Conservation (phyloP, 2,329 filamentous ascomycete genomes). For the Byssoonygena ceratinophila region DNA sequence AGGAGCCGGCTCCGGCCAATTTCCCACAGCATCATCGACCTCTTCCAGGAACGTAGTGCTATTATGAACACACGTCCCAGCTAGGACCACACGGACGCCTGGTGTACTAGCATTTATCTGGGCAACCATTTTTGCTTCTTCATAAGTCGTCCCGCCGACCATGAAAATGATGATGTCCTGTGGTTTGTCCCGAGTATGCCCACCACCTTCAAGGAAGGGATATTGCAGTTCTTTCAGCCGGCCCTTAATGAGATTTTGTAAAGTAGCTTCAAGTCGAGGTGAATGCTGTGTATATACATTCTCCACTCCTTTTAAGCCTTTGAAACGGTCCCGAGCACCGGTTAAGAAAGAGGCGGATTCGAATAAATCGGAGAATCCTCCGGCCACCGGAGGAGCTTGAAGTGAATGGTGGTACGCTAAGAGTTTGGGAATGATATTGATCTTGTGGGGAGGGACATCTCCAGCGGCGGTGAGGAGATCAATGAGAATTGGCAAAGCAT, state of each 20-base stretch:
- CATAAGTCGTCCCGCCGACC: slow-evolving; percentile 84
- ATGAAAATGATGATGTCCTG: slow-evolving; percentile 96
- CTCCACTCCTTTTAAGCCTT: slow-evolving; percentile 91
- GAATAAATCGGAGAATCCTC: slow-evolving; percentile 82
- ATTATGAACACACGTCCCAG: slow-evolving; percentile 81
- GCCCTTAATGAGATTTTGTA: slow-evolving; percentile 91
- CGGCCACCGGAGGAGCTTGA: slow-evolving; percentile 62
- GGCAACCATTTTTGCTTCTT: slow-evolving; percentile 94
- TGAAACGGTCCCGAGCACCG: slow-evolving; percentile 75
- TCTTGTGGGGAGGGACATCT: slow-evolving; percentile 62
- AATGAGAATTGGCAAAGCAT: slow-evolving; percentile 69
- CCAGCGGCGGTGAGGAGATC: slow-evolving; percentile 78
- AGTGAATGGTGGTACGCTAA: slow-evolving; percentile 78
- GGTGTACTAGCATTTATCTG: slow-evolving; percentile 84
- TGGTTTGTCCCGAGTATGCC: slow-evolving; percentile 82
- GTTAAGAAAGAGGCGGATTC: slow-evolving; percentile 86
- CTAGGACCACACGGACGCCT: slow-evolving; percentile 77
- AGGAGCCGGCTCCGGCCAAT: slow-evolving; percentile 64
- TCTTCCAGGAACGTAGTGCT: slow-evolving; percentile 80
- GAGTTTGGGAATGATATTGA: slow-evolving; percentile 71
- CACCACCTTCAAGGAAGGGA: slow-evolving; percentile 83
- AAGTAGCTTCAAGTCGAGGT: slow-evolving; percentile 70
- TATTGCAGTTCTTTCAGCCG: slow-evolving; percentile 76
- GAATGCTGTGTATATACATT: slow-evolving; percentile 99
- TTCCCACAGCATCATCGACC: slow-evolving; percentile 74